phyloP scores from a whole-genome alignment of 2,329 filamentous ascomycete species.

The Amauroascus verrucosus region DNA sequence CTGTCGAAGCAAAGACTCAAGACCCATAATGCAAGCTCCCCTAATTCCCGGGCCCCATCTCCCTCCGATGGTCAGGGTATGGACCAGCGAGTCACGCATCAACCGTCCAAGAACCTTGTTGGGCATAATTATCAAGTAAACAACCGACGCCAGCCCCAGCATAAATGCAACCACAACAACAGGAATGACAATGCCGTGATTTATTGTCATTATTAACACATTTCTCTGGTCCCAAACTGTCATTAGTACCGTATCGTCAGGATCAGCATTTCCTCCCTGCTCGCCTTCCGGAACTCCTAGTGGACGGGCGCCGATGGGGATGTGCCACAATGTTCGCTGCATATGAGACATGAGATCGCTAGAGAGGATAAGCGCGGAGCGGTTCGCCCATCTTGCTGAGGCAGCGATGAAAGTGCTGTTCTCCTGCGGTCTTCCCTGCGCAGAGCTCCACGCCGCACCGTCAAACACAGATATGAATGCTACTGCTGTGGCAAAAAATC shows the following conservation, averaged over 20 bases:
- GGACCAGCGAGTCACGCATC: constrained; percentile 9
- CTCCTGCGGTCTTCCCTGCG: neutral
- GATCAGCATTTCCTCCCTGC: constrained; percentile 1
- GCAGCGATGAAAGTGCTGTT: constrained; percentile 7
- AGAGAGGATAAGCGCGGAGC: neutral
- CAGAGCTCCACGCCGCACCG: constrained; percentile 1
- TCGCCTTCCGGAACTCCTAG: neutral
- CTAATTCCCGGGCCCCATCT: constrained; percentile 3
- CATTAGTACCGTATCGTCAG: neutral
- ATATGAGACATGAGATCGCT: constrained; percentile 9
- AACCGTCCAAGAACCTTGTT: constrained; percentile 8
- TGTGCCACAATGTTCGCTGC: constrained; percentile 10
- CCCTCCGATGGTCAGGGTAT: constrained; percentile 6
- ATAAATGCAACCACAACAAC: neutral
- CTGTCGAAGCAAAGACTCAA: constrained; percentile 5
- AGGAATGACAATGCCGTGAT: neutral
- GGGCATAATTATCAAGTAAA: neutral
- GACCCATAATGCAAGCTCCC: constrained; percentile 6
- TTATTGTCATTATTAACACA: constrained; percentile 6
- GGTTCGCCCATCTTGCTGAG: neutral
- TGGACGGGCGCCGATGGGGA: constrained; percentile 3
- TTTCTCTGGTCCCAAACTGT: neutral
- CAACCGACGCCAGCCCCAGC: neutral
- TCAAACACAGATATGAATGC: constrained; percentile 7
- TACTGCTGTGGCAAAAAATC: constrained; percentile 3